Percentiles rank a stretch among this genome's conserved stretches.
phyloP scores from a whole-genome alignment of 495 filamentous ascomycete genomes.

The Penicillium bovifimosum region DNA sequence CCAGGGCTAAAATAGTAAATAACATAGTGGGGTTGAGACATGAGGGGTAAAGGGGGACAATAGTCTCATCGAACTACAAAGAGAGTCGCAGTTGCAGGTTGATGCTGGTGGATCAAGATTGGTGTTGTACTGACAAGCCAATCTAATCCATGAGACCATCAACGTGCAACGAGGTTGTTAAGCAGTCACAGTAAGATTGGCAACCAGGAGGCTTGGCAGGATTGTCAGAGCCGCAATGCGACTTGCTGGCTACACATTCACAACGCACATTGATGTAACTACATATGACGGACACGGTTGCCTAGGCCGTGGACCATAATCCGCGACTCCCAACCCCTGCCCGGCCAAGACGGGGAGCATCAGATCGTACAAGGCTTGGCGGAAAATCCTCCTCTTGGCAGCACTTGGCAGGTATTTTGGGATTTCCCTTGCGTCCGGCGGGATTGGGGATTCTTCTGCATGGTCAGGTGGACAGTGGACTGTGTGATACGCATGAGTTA shows the following conservation, averaged over 20 bases:
- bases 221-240: slow-evolving; percentile 6
- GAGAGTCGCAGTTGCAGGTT: neutral
- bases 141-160: neutral
- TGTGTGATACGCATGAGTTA: neutral
- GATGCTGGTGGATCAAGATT: neutral
- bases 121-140: neutral
- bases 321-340: slow-evolving; percentile 9
- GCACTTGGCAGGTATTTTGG: slow-evolving; percentile 31
- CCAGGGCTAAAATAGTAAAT: too few relatives aligned
- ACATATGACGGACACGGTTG: neutral
- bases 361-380: slow-evolving; percentile 37
- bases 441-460: slow-evolving; percentile 1
- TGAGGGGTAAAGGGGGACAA: slow-evolving; percentile 12
- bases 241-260: too few relatives aligned
- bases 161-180: slow-evolving; percentile 4
- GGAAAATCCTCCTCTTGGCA: slow-evolving; percentile 27
- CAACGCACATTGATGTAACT: too few relatives aligned
- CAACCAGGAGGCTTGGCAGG: slow-evolving; percentile 8
- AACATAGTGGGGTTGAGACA: neutral
- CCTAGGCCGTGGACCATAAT: slow-evolving; percentile 17
- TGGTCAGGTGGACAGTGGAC: slow-evolving; percentile 8
- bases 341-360: slow-evolving; percentile 28
- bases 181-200: slow-evolving; percentile 3
- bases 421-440: slow-evolving; percentile 21
- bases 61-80: neutral